These are phyloP conservation scores for Ceratocystis colombiana DNA, from an alignment of 2,329 filamentous ascomycete genomes.

Conservation along the genomic window DNA sequence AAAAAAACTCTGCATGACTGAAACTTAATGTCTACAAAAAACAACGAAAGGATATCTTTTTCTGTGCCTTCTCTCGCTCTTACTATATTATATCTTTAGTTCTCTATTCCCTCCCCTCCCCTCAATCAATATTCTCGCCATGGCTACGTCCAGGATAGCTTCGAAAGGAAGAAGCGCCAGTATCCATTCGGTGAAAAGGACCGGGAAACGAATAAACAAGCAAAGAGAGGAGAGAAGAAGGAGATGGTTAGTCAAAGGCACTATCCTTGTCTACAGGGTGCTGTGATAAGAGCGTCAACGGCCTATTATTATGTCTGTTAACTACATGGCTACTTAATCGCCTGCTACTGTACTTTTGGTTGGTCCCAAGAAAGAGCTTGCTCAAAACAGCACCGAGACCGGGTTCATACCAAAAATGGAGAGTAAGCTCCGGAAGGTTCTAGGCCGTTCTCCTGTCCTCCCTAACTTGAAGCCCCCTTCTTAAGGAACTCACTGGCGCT, in stretches of 20 bases:
- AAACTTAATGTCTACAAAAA: background rate
- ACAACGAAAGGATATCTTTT: background rate
- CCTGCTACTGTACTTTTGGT: background rate
- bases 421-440: background rate
- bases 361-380: background rate
- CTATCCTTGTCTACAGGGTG: background rate
- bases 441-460: background rate
- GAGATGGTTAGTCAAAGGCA: background rate
- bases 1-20: background rate
- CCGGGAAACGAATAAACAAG: background rate
- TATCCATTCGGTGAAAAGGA: background rate
- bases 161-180: conserved; percentile 15
- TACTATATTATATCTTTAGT: background rate
- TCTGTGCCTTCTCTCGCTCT: background rate
- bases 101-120: background rate
- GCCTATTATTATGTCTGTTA: background rate
- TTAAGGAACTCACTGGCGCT: background rate
- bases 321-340: too few species aligned
- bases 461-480: too few species aligned
- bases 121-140: background rate
- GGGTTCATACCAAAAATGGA: background rate
- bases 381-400: background rate
- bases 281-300: background rate
- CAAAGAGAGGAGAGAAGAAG: background rate
- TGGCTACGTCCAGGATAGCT: background rate